A percentile compares a stretch with the other conserved stretches of the same genome.
These are phyloP conservation scores for Aspergillus quadricinctus DNA, from an alignment of 2,329 filamentous ascomycete species.

Conservation along the genomic window DNA sequence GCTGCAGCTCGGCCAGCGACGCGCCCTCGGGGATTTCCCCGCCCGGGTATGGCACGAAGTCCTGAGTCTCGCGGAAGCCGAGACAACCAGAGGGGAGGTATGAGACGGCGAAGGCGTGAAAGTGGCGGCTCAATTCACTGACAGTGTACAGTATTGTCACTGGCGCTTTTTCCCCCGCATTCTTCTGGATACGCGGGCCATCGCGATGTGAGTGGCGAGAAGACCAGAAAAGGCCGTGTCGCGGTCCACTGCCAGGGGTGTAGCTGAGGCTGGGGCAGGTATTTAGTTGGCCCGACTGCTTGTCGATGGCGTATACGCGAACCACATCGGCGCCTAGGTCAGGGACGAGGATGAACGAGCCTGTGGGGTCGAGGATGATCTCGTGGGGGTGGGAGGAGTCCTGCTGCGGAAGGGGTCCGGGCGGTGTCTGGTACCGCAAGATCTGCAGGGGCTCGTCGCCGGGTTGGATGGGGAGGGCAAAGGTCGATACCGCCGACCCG, in stretches of 20 bases:
- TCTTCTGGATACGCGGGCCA: not conserved
- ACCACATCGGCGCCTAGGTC: conserved; percentile 64
- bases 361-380: conserved; percentile 62
- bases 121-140: conserved; percentile 55
- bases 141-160: conserved; percentile 42
- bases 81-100: conserved; percentile 27
- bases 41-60: conserved; percentile 24
- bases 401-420: conserved; percentile 47
- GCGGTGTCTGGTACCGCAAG: conserved; percentile 38
- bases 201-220: conserved; percentile 4
- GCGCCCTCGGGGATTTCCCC: conserved; percentile 22
- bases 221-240: conserved; percentile 58
- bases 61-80: conserved; percentile 20
- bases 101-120: conserved; percentile 44
- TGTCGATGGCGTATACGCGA: conserved; percentile 54
- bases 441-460: conserved; percentile 28
- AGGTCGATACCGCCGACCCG: conserved; percentile 31
- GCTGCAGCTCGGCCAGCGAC: conserved; percentile 24
- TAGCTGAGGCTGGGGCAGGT: conserved; percentile 41
- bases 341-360: conserved; percentile 58
- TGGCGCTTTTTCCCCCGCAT: conserved; percentile 7
- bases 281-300: conserved; percentile 39
- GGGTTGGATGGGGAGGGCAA: conserved; percentile 22
- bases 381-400: conserved; percentile 60
- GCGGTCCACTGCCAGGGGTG: conserved; percentile 57